These are phyloP conservation scores for Zygosaccharomyces lentus DNA, from an alignment of 805 yeast species.

Conservation along the genomic window DNA sequence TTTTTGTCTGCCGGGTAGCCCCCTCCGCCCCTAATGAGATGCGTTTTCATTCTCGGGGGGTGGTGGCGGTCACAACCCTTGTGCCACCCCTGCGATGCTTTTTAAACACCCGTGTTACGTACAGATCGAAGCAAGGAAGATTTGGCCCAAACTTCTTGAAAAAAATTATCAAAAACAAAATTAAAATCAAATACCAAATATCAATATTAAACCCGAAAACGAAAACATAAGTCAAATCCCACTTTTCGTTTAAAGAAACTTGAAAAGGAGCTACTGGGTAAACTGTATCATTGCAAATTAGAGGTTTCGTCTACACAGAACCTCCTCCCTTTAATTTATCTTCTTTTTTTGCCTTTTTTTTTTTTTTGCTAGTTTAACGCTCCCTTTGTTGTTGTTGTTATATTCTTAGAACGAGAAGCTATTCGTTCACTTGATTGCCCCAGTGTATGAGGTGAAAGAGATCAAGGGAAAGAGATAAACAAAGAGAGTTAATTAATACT, in stretches of 20 bases:
- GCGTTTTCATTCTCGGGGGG: not conserved
- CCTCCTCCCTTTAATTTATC: not conserved
- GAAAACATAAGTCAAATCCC: not conserved
- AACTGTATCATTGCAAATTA: not conserved
- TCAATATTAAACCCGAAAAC: not conserved
- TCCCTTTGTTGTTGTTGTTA: slow-evolving; percentile 1
- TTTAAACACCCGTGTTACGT: not conserved
- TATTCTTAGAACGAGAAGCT: not conserved
- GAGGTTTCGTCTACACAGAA: not conserved
- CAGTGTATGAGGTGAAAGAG: not conserved
- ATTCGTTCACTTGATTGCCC: not conserved
- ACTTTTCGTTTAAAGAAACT: not conserved
- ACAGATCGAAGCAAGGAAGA: not conserved
- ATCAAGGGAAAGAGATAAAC: not conserved
- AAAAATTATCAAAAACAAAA: not conserved
- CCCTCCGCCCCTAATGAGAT: too few species aligned
- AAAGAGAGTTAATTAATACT: not conserved
- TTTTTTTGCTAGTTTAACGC: not conserved
- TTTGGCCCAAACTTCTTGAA: not conserved
- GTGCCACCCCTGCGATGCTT: not conserved
- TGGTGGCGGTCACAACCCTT: not conserved
- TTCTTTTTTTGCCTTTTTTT: not conserved
- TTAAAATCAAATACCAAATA: not conserved
- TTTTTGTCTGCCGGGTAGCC: not conserved
- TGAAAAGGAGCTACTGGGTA: not conserved